Evolutionary conservation across 2,329 filamentous ascomycete species (phyloP), one percentile per base, ranked within the genome.

Genomic region (Ascochyta fabae): DNA sequence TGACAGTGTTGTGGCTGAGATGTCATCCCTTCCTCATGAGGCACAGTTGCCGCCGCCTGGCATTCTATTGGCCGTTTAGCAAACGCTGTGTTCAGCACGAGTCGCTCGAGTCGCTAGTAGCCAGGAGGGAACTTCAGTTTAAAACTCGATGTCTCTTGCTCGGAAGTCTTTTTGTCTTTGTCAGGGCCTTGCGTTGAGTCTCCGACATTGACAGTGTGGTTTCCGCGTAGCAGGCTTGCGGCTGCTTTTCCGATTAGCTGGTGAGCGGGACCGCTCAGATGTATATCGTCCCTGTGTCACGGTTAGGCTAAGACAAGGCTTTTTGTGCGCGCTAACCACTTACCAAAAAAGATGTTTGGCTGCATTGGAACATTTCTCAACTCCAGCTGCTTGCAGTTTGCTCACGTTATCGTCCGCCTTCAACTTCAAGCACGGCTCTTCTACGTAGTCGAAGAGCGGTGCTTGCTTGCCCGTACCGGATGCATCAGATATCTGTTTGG

Each of bases 321-420:
- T 69, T 69, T 70, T 72, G 64, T 69, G 51, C 42, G 42, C 24
- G 59, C 49, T 49, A 49, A 27, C 52, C 27, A 59, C 64, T 62
- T 66, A 75, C 73, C 72, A 75, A 54, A 76, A 75, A 45, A 75
- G 63, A 47, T 74, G 67, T 42, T 66, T 58, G 49, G 58, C 52
- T 42, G 72, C 69, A 39, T 73, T 64, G 38, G 59, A 56, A 67
- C 72, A 75, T 53, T 66, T 70, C 31, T 68, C 62, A 34, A 66
- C 56, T 23, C 44, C 62, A 55, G 67, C 66, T 68, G 65, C 57
- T 60, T 72, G 70, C 64, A 68, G 58, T 50, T 61, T 56, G 26
- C 47, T 49, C 34, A 44, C 51, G 26, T 49, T 57, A 27, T 52
- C 36, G 34, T 48, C 58, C 52, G 45, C 42, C 46, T 59, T 61